These are phyloP conservation scores for Eucalyptus melliodora DNA, from an alignment of 345 rosid species.

Conservation along the genomic window DNA sequence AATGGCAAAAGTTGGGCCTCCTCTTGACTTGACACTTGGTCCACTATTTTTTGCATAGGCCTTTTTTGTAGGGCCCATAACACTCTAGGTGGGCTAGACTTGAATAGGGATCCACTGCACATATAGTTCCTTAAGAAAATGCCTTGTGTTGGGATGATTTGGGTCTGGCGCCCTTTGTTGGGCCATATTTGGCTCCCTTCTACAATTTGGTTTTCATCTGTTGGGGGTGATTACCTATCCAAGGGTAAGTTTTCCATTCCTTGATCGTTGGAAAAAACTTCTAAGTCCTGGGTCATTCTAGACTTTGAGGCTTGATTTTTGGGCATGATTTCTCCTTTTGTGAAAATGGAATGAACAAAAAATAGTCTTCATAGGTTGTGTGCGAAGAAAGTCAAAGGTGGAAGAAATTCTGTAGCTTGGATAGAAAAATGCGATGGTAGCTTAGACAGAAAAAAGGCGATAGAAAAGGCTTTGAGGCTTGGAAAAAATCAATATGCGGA, in stretches of 20 bases:
- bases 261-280: neutral
- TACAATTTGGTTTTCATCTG: neutral
- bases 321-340: neutral
- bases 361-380: neutral
- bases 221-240: neutral
- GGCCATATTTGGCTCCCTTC: neutral
- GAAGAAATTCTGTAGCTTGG: neutral
- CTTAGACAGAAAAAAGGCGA: no score
- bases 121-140: neutral
- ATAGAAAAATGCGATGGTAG: no score
- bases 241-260: neutral
- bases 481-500: neutral
- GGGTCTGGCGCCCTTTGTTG: accelerated
- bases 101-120: neutral
- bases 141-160: neutral
- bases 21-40: neutral
- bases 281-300: accelerated
- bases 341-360: neutral
- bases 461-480: no score
- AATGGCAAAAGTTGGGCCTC: neutral
- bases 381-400: neutral
- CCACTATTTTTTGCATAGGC: neutral
- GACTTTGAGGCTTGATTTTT: neutral
- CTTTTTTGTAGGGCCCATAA: neutral
- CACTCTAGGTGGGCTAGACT: neutral